Evolutionary conservation across 345 rosid genomes (phyloP).

Genomic region (Gossypium anomalum): DNA sequence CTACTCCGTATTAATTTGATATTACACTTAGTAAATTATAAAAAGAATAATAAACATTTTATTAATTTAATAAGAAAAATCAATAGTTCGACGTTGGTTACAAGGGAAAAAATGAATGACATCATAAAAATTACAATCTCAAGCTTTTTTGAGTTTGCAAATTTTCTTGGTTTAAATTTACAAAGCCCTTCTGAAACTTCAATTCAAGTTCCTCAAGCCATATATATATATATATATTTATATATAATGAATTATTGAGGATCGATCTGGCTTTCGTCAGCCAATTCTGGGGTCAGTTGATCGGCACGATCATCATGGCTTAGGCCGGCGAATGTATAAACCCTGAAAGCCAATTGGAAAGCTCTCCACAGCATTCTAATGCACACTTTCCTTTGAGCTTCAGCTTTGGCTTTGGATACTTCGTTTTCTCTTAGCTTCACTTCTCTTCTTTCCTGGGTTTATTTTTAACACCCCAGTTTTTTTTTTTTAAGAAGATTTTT

Average conservation of each 20-base stretch:
- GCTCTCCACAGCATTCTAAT: conserved; percentile 76
- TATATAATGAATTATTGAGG: neutral
- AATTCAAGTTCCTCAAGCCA: neutral
- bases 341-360: conserved; percentile 78
- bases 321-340: conserved; percentile 65
- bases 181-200: neutral
- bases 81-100: neutral
- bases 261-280: neutral
- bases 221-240: neutral
- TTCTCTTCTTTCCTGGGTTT: neutral
- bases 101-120: neutral
- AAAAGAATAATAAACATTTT: neutral
- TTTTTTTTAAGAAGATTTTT: neutral
- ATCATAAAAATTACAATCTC: neutral
- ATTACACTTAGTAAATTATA: neutral
- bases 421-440: conserved; percentile 31
- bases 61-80: neutral
- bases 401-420: conserved; percentile 28
- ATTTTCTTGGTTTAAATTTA: neutral
- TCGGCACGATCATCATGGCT: conserved; percentile 83
- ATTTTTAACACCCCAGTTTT: neutral
- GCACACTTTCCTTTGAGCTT: conserved; percentile 28
- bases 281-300: conserved; percentile 31
- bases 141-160: neutral
- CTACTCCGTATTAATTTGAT: too few species aligned